phyloP scores from a whole-genome alignment of 768 basidiomycete species.

The Russula vinacea region DNA sequence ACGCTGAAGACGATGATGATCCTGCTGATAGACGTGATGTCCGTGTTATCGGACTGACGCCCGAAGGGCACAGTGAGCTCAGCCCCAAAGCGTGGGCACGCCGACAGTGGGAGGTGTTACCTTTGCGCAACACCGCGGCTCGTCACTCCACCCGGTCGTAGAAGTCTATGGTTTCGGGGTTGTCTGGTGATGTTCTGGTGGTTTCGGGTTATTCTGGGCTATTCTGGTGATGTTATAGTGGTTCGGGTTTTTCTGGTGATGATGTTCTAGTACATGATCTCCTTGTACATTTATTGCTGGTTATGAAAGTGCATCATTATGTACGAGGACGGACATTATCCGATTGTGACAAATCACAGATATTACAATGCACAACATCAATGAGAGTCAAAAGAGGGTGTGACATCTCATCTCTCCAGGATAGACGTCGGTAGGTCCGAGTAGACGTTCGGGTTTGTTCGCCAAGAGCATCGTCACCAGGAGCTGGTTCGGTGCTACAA shows the following conservation, averaged over 20 bases:
- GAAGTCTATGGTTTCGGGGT: not conserved
- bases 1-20: slow-evolving; percentile 76
- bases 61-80: slow-evolving; percentile 39
- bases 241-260: not conserved
- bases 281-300: slow-evolving; percentile 1
- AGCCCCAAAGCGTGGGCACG: slow-evolving; percentile 42
- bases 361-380: not conserved
- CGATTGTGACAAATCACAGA: not conserved
- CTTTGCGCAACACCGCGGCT: slow-evolving; percentile 39
- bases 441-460: slow-evolving; percentile 77
- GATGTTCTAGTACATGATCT: not conserved
- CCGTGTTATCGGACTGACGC: slow-evolving; percentile 50
- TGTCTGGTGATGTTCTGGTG: too few relatives aligned
- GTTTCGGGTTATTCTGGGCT: too few relatives aligned
- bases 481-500: slow-evolving; percentile 31
- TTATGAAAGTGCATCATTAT: not conserved
- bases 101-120: slow-evolving; percentile 48
- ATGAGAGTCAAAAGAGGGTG: not conserved
- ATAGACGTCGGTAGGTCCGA: slow-evolving; percentile 62
- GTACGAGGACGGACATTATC: not conserved
- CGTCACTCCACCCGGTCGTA: slow-evolving; percentile 5
- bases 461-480: slow-evolving; percentile 51
- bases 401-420: too few relatives aligned
- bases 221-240: too few relatives aligned
- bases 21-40: slow-evolving; percentile 53